Base-by-base conservation (phyloP, 1,284 basidiomycete genomes). In the Inonotus hispidus region DNA sequence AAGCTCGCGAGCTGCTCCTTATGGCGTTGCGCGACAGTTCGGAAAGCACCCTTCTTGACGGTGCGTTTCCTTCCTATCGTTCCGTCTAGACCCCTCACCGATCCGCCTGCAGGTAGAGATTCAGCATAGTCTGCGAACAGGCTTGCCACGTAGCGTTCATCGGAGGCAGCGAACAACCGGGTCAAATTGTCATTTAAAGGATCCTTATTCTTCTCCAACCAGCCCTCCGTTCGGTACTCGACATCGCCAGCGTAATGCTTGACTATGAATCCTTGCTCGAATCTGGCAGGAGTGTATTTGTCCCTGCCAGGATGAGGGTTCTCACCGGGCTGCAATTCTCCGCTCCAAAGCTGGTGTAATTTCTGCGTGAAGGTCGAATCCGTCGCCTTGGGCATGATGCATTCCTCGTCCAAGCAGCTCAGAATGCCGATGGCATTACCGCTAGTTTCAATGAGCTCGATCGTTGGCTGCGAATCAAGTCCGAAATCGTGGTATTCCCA, bases 401-500 rank as follows among this genome's bases (percentile, higher is more conserved):
- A 99, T 69, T 98, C 97, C 72, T 99, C 97, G 72, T 99, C 97
- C 53, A 99, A 79, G 67, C 92, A 89, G 64, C 93, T 94, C 43
- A 99, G 82, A 60, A 99, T 91, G 63, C 97, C 97, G 66, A 99
- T 95, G 8, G 82, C 77, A 61, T 71, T 76, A 21, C 82, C 80
- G 61, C 83, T 85, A 14, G 88, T 82, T 75, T 99, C 97, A 69
- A 99, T 99, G 59, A 99, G 85, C 71, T 99, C 96, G 72, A 99
- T 99, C 0, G 97, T 99, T 0, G 97, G 96, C 72, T 99, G 97
- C 7, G 99, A 79, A 72, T 99, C 96, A 53, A 98, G 82, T 16
- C 96, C 97, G 72, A 99, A 99, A 76, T 99, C 98, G 75, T 98
- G 90, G 71, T 97, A 98, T 71, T 97, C 90, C 97, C 97, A 99